Conservation (phyloP, 2,329 filamentous ascomycete genomes). For the Fusarium hainanense region DNA sequence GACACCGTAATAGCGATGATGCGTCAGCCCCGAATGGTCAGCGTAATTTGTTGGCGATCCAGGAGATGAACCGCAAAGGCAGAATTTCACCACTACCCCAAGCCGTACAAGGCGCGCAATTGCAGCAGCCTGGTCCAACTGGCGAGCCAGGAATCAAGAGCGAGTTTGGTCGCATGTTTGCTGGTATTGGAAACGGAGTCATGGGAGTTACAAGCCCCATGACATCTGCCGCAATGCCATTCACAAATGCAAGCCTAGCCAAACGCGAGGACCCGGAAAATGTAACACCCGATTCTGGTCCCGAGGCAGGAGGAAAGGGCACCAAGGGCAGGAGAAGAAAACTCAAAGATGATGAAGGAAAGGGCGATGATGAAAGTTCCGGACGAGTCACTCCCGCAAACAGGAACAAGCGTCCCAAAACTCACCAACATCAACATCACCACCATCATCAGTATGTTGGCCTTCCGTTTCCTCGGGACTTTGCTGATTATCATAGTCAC, state of each 20-base stretch:
- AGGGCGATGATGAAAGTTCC: conserved; percentile 73
- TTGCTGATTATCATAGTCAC: conserved; percentile 48
- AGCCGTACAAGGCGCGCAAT: conserved; percentile 91
- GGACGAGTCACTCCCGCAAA: conserved; percentile 70
- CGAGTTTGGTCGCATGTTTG: conserved; percentile 94
- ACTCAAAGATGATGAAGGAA: conserved; percentile 78
- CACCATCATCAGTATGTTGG: conserved; percentile 73
- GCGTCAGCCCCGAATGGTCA: conserved; percentile 65
- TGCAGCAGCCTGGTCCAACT: conserved; percentile 79
- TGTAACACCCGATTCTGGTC: conserved; percentile 57
- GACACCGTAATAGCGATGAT: conserved; percentile 57
- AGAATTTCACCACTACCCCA: conserved; percentile 90
- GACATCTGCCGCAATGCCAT: conserved; percentile 57
- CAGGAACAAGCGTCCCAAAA: conserved; percentile 75
- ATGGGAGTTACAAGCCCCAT: conserved; percentile 65
- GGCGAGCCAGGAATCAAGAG: conserved; percentile 92
- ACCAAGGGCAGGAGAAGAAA: conserved; percentile 73
- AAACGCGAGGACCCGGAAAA: conserved; percentile 66
- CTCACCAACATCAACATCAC: conserved; percentile 73
- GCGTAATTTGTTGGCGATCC: conserved; percentile 79
- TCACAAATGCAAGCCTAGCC: conserved; percentile 56
- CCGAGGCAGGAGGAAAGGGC: conserved; percentile 55
- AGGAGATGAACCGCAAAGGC: conserved; percentile 83
- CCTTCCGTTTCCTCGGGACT: neutral
- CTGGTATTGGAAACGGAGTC: conserved; percentile 79